phyloP scores from a whole-genome alignment of 345 rosid species.

The Heritiera fomes region DNA sequence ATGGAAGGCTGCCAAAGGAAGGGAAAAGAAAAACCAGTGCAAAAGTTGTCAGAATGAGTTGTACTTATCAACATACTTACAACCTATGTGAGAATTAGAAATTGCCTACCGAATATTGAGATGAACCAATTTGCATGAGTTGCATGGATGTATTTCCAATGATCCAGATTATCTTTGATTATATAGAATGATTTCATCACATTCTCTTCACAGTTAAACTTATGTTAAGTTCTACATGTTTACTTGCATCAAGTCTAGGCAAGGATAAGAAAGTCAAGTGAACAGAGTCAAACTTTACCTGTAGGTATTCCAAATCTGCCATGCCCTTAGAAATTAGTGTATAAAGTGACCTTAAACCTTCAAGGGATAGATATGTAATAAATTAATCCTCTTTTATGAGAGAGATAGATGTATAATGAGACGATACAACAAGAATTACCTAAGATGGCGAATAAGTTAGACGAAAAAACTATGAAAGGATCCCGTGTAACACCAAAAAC shows the following conservation, averaged over 20 bases:
- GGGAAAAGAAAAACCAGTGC: background rate
- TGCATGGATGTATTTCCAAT: background rate
- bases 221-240: background rate
- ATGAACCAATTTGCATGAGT: background rate
- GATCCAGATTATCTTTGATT: background rate
- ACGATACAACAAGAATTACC: slow-evolving; percentile 47
- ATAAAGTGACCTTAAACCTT: slow-evolving; percentile 89
- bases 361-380: slow-evolving; percentile 12
- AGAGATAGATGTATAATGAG: slow-evolving; percentile 2
- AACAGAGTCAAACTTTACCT: slow-evolving; percentile 48
- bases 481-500: slow-evolving; percentile 96
- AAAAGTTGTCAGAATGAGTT: background rate
- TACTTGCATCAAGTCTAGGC: background rate
- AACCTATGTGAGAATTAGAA: background rate
- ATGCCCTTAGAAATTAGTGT: slow-evolving; percentile 88
- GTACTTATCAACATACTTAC: background rate
- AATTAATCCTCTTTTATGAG: slow-evolving; percentile 3
- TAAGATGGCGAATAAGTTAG: slow-evolving; percentile 89
- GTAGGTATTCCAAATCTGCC: slow-evolving; percentile 88
- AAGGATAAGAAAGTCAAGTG: background rate
- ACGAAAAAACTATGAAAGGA: slow-evolving; percentile 85
- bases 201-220: background rate
- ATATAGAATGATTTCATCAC: background rate
- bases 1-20: slow-evolving; percentile 70
- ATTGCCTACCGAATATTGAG: background rate